These are phyloP conservation scores for Coemansia sp. DNA, from an alignment of 192 early-diverging fungal species.

Conservation along the genomic window DNA sequence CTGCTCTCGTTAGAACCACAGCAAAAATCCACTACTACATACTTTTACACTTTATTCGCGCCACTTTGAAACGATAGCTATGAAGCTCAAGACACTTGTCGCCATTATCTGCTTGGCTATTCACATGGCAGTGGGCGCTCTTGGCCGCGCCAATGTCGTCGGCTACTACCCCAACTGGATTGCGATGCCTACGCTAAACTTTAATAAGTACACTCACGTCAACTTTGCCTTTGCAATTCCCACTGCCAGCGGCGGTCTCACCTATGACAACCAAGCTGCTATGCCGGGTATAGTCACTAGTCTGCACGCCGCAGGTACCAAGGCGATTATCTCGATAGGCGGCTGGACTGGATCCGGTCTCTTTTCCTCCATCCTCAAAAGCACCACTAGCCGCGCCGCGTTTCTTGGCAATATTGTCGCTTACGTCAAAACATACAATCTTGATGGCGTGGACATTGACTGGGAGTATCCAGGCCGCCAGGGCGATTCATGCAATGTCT, in stretches of 20 bases:
- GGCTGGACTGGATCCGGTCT: conserved; percentile 72
- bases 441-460: conserved; percentile 69
- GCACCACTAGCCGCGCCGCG: conserved; percentile 25
- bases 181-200: conserved; percentile 18
- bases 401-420: conserved; percentile 44
- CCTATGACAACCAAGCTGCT: conserved; percentile 19
- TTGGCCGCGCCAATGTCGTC: conserved; percentile 27
- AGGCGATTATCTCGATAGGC: conserved; percentile 68
- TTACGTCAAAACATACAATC: conserved; percentile 37
- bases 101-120: conserved; percentile 15
- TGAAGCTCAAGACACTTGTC: conserved; percentile 13
- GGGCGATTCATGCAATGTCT: conserved; percentile 61
- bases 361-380: conserved; percentile 61
- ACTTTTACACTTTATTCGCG: neutral
- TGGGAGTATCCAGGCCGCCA: conserved; percentile 66
- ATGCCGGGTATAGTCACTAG: conserved; percentile 19
- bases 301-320: conserved; percentile 20
- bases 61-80: neutral
- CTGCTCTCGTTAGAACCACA: neutral
- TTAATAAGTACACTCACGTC: conserved; percentile 60
- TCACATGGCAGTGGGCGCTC: neutral
- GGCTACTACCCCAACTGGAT: conserved; percentile 46
- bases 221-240: conserved; percentile 63
- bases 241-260: conserved; percentile 16
- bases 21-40: neutral